Evolutionary conservation across 345 rosid genomes (phyloP), one percentile per base, ranked within the genome.

Genomic region (Orychophragmus violaceus): DNA sequence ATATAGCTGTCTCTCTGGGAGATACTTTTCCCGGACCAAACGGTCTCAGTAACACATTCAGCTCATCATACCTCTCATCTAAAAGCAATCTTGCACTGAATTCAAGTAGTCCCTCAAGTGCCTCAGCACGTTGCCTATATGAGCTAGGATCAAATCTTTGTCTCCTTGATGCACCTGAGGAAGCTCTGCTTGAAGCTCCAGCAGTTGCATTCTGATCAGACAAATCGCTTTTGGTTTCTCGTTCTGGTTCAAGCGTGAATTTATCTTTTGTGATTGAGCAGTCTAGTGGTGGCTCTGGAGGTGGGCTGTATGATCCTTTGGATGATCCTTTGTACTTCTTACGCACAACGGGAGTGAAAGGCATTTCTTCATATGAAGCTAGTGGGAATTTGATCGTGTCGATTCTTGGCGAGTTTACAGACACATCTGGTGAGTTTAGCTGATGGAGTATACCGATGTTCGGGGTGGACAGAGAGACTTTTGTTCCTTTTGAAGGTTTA

Each of bases 21-120:
- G 99, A 94, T 66, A 81, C 99, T 71, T 94, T 94, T 3, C 91
- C 99, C 0, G 97, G 99, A 27, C 99, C 99, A 17, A 94, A 94
- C 23, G 99, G 99, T 81, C 84, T 90, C 46, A 94, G 81, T 3
- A 94, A 84, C 76, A 94, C 96, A 8, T 82, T 81, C 8, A 94
- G 86, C 67, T 94, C 97, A n/a, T 88, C 99, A 2, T 94, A 94
- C 82, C 99, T 84, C 69, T 82, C 93, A 8, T 85, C 87, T 44
- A 75, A 80, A 79, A 94, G 84, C 72, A 94, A 74, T 75, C 89
- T 87, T 44, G 99, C 97, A 32, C 99, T 94, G 37, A 94, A 94
- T 64, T 90, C 99, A 42, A 94, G 97, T 73, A 94, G 72, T 3
- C 97, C 99, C 63, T 94, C 99, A 71, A 94, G 79, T 33, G 99